These are phyloP conservation scores for Diplodia scrobiculata DNA, from an alignment of 2,329 filamentous ascomycete genomes.

Conservation along the genomic window DNA sequence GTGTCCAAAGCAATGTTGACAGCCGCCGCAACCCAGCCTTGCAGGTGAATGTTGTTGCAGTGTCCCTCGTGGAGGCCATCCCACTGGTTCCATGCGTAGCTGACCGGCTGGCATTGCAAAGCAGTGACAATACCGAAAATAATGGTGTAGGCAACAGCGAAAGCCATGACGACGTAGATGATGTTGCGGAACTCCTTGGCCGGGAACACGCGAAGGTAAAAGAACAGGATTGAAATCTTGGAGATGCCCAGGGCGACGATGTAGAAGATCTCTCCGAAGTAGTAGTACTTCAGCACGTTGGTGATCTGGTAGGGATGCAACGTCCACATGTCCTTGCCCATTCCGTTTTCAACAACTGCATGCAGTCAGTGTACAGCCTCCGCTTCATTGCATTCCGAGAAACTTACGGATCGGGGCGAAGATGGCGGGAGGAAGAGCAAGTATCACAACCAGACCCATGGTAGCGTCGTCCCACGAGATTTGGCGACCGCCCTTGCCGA, in stretches of 20 bases:
- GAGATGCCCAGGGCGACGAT: slow-evolving; percentile 40
- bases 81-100: slow-evolving; percentile 36
- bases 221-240: slow-evolving; percentile 43
- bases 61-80: slow-evolving; percentile 34
- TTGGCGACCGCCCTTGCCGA: slow-evolving; percentile 40
- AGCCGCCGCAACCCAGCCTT: slow-evolving; percentile 39
- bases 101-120: slow-evolving; percentile 35
- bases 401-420: slow-evolving; percentile 33
- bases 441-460: slow-evolving; percentile 44
- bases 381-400: neutral
- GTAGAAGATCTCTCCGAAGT: slow-evolving; percentile 42
- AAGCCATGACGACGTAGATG: slow-evolving; percentile 37
- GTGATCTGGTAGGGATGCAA: slow-evolving; percentile 48
- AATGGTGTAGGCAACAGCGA: slow-evolving; percentile 36
- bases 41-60: slow-evolving; percentile 42
- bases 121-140: slow-evolving; percentile 31
- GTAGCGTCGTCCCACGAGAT: slow-evolving; percentile 46
- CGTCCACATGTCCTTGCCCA: slow-evolving; percentile 58
- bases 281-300: slow-evolving; percentile 31
- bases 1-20: slow-evolving; percentile 41
- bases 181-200: slow-evolving; percentile 35
- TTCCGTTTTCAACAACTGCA: slow-evolving; percentile 41
- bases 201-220: slow-evolving; percentile 43
- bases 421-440: slow-evolving; percentile 34
- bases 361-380: slow-evolving; percentile 32